Evolutionary conservation across 2,329 filamentous ascomycete genomes (phyloP).

Genomic region (Penicillium freii): DNA sequence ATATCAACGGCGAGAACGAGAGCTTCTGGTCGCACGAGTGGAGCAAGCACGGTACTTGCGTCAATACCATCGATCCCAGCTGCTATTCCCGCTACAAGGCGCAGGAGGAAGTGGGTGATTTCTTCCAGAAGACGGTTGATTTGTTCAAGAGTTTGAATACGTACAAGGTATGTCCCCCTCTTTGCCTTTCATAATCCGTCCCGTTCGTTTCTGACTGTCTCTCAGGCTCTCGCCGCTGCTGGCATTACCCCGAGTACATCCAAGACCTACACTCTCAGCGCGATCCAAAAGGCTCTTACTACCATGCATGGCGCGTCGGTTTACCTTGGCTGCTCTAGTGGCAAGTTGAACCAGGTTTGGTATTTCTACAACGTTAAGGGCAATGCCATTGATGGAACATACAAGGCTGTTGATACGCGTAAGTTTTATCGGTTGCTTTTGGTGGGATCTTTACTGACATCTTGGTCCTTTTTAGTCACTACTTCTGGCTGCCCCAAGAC

Average conservation of each 20-base stretch:
- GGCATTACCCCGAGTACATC: constrained; percentile 54
- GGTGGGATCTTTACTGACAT: background rate
- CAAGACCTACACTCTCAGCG: constrained; percentile 51
- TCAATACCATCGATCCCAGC: constrained; percentile 63
- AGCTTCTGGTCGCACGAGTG: constrained; percentile 69
- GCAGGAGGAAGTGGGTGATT: constrained; percentile 59
- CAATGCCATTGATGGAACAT: constrained; percentile 60
- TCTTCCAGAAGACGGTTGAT: constrained; percentile 55
- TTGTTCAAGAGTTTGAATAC: constrained; percentile 57
- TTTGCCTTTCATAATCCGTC: background rate
- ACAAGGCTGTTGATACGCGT: constrained; percentile 55
- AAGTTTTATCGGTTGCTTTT: constrained; percentile 17
- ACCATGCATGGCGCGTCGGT: constrained; percentile 49
- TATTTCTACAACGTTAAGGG: constrained; percentile 55
- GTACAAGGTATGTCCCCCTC: constrained; percentile 43
- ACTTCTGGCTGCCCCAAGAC: constrained; percentile 60
- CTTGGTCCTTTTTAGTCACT: constrained; percentile 21
- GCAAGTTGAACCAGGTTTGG: constrained; percentile 55
- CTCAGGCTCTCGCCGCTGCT: constrained; percentile 52
- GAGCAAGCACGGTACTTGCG: constrained; percentile 69
- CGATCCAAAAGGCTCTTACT: constrained; percentile 53
- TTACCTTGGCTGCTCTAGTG: constrained; percentile 51
- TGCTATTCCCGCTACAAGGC: constrained; percentile 61
- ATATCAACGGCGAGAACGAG: constrained; percentile 54
- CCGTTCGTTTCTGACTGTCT: background rate